These are phyloP conservation scores for Tetrahymena elliotti DNA, from an alignment of 73 alveolate species.

Conservation along the genomic window DNA sequence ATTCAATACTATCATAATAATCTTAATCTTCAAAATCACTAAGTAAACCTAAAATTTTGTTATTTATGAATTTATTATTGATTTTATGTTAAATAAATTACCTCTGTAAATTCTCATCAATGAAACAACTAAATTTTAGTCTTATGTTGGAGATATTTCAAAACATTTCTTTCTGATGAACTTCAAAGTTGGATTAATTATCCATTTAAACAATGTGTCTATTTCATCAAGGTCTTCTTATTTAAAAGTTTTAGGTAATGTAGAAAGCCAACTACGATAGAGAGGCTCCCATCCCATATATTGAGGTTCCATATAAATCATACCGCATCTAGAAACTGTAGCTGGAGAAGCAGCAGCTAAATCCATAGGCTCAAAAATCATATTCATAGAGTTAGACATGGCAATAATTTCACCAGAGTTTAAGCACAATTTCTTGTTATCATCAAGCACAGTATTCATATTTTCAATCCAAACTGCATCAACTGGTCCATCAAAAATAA, in stretches of 20 bases:
- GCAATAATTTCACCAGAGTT: slow-evolving; percentile 96
- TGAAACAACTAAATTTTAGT: slow-evolving; percentile 53
- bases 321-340: slow-evolving; percentile 98
- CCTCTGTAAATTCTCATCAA: slow-evolving; percentile 52
- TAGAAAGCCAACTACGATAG: slow-evolving; percentile 80
- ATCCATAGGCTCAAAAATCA: slow-evolving; percentile 99
- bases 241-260: slow-evolving; percentile 66
- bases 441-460: slow-evolving; percentile 97
- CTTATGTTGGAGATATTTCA: slow-evolving; percentile 77
- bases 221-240: slow-evolving; percentile 73
- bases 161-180: neutral
- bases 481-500: slow-evolving; percentile 98
- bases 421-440: slow-evolving; percentile 94
- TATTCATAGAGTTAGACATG: slow-evolving; percentile 63
- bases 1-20: slow-evolving; percentile 19
- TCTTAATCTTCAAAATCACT: slow-evolving; percentile 71
- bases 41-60: slow-evolving; percentile 30
- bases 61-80: neutral
- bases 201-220: slow-evolving; percentile 64
- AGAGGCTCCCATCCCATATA: slow-evolving; percentile 89
- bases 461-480: slow-evolving; percentile 99
- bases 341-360: slow-evolving; percentile 99
- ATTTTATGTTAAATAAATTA: neutral
- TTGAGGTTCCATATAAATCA: slow-evolving; percentile 94
- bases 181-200: slow-evolving; percentile 61